Evolutionary conservation across 2,329 filamentous ascomycete genomes (phyloP).

Genomic region (Clonostachys solani): DNA sequence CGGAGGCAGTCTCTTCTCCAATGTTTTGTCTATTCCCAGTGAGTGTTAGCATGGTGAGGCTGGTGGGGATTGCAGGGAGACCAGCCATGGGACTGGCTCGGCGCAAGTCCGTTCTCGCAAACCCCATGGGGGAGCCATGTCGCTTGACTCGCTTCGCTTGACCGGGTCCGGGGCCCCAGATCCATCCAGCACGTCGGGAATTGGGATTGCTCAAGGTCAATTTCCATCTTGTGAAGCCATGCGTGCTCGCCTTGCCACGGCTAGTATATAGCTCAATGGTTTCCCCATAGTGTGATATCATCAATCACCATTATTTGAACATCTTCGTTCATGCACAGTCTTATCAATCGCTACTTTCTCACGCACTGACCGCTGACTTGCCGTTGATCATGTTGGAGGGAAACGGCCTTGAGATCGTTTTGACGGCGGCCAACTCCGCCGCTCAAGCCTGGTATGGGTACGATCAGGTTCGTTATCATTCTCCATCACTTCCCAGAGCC

Average conservation of each 20-base stretch:
- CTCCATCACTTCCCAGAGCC: background rate
- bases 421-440: constrained; percentile 1
- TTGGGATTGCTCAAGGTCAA: too few relatives aligned
- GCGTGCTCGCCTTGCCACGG: too few relatives aligned
- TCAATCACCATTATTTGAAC: too few relatives aligned
- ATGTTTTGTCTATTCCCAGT: background rate
- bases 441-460: constrained; percentile 2
- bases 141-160: background rate
- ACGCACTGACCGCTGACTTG: background rate
- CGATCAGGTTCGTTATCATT: background rate
- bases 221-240: too few relatives aligned
- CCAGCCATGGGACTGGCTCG: background rate
- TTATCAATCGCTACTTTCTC: too few relatives aligned
- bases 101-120: background rate
- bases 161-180: background rate
- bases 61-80: background rate
- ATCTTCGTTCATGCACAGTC: too few relatives aligned
- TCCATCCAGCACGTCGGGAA: background rate
- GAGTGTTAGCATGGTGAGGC: background rate
- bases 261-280: too few relatives aligned
- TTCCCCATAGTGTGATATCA: too few relatives aligned
- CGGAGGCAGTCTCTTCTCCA: background rate
- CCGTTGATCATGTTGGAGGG: background rate
- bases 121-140: background rate
- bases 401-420: background rate